Evolutionary conservation across 2,329 filamentous ascomycete species (phyloP).

Genomic region (Aspergillus sclerotialis): DNA sequence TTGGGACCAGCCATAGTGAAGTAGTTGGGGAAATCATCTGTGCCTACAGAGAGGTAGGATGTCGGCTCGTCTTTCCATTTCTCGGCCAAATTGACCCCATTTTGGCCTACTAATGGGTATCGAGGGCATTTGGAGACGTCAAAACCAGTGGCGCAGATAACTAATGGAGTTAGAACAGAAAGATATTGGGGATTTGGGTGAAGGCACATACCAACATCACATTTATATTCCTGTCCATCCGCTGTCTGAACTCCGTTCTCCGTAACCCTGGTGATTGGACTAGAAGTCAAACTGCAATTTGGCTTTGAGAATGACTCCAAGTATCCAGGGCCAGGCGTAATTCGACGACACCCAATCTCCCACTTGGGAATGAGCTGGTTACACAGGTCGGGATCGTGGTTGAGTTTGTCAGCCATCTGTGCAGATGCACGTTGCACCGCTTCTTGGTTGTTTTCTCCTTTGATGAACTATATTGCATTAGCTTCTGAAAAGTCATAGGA

Average conservation of each 20-base stretch:
- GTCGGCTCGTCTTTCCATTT: constrained; percentile 19
- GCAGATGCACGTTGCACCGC: constrained; percentile 8
- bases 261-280: constrained; percentile 9
- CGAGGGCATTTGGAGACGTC: constrained; percentile 30
- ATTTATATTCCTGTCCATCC: constrained; percentile 13
- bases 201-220: constrained; percentile 11
- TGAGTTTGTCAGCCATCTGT: constrained; percentile 13
- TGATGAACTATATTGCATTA: too few relatives aligned
- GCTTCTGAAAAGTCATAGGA: too few relatives aligned
- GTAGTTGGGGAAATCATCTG: constrained; percentile 22
- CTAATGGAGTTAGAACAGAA: too few relatives aligned
- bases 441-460: constrained; percentile 10
- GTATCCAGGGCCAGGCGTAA: constrained; percentile 18
- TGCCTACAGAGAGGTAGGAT: constrained; percentile 19
- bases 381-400: constrained; percentile 16
- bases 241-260: constrained; percentile 11
- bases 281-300: constrained; percentile 12
- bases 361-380: constrained; percentile 17
- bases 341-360: constrained; percentile 16
- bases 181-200: constrained; percentile 1
- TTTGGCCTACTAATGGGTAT: constrained; percentile 26
- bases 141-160: constrained; percentile 36
- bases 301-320: constrained; percentile 15
- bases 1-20: constrained; percentile 26
- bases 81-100: constrained; percentile 14